These are phyloP conservation scores for Peterozyma xylosa DNA, from an alignment of 805 yeast genomes.

Conservation along the genomic window DNA sequence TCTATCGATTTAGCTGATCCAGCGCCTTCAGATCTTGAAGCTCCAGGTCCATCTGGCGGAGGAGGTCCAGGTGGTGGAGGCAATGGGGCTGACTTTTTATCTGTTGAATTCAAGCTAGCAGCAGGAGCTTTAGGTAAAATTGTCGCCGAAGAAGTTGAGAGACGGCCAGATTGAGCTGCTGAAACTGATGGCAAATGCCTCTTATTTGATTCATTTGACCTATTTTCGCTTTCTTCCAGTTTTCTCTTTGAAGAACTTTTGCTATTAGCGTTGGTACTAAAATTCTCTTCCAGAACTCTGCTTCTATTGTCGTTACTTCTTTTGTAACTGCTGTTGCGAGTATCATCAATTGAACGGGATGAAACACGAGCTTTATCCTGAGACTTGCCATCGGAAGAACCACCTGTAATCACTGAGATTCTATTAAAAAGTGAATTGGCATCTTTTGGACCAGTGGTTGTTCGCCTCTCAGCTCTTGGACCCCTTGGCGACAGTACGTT, in stretches of 20 bases:
- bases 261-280: not conserved
- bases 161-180: not conserved
- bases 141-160: not conserved
- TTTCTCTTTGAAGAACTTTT: not conserved
- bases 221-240: not conserved
- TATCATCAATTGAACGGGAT: not conserved
- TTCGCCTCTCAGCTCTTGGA: not conserved
- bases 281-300: no score
- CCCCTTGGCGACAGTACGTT: not conserved
- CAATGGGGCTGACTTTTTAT: not conserved
- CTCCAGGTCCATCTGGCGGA: conserved; percentile 4
- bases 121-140: not conserved
- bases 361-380: not conserved
- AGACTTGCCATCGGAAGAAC: not conserved
- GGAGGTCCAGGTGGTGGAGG: conserved; percentile 6
- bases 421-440: not conserved
- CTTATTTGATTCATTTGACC: not conserved
- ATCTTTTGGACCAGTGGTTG: not conserved
- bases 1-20: not conserved
- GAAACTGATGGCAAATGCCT: not conserved
- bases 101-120: not conserved
- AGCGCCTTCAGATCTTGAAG: not conserved
- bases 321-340: not conserved
- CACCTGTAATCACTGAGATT: not conserved
- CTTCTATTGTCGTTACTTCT: not conserved